Percentiles rank a stretch among this genome's conserved stretches.
phyloP scores from a whole-genome alignment of 495 filamentous ascomycete genomes.

The Corynascus novoguineensis region DNA sequence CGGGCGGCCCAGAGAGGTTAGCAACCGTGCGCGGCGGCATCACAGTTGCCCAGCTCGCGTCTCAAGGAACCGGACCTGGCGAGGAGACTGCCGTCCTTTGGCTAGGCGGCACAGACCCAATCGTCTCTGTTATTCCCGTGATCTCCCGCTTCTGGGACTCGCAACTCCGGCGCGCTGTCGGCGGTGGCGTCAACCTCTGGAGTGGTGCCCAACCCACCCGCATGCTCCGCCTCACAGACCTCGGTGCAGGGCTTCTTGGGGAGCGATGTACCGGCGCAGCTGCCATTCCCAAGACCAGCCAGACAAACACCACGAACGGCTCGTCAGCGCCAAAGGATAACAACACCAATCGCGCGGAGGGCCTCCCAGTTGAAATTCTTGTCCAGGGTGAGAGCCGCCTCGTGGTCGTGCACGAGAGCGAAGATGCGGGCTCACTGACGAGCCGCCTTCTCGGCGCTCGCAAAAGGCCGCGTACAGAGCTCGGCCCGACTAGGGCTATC shows the following conservation, averaged over 20 bases:
- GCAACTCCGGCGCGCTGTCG: conserved; percentile 52
- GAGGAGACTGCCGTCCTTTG: conserved; percentile 67
- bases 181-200: conserved; percentile 55
- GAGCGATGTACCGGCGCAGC: conserved; percentile 57
- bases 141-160: conserved; percentile 61
- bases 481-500: conserved; percentile 32
- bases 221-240: conserved; percentile 44
- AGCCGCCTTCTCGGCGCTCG: conserved; percentile 26
- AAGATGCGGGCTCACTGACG: conserved; percentile 35
- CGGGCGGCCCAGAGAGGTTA: conserved; percentile 33
- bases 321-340: conserved; percentile 31
- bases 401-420: conserved; percentile 49
- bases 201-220: conserved; percentile 42
- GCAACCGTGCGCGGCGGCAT: conserved; percentile 55
- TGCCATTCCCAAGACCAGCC: conserved; percentile 43
- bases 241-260: conserved; percentile 55
- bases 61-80: conserved; percentile 42
- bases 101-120: conserved; percentile 54
- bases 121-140: conserved; percentile 57
- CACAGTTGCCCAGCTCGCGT: conserved; percentile 44
- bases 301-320: conserved; percentile 19
- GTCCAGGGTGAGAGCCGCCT: conserved; percentile 61
- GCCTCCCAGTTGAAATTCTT: conserved; percentile 52
- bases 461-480: conserved; percentile 29
- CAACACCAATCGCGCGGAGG: conserved; percentile 17